These are phyloP conservation scores for Scenedesmus sp. DNA, from an alignment of 163 green algal species.

Conservation along the genomic window DNA sequence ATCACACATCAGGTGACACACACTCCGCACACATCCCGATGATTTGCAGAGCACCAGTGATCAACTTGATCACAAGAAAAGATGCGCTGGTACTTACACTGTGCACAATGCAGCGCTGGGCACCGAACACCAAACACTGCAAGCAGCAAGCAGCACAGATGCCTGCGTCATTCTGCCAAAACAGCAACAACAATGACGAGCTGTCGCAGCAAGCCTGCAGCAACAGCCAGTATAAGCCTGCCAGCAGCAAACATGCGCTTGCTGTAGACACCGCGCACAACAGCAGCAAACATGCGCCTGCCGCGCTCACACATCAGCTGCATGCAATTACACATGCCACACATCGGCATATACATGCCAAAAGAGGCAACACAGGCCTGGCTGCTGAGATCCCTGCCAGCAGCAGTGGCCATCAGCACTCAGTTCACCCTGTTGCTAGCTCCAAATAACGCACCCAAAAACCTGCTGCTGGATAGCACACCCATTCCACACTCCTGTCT, in stretches of 20 bases:
- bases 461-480: too few species aligned
- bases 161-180: neutral
- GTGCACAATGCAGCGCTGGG: too few species aligned
- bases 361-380: too few species aligned
- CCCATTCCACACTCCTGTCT: too few species aligned
- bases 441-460: too few species aligned
- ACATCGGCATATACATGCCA: too few species aligned
- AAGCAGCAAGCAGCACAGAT: neutral
- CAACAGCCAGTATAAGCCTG: neutral
- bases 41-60: neutral
- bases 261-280: neutral
- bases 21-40: neutral
- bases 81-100: too few species aligned
- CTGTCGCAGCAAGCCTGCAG: neutral
- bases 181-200: too few species aligned
- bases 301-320: neutral
- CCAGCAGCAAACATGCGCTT: constrained; percentile 1
- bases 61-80: too few species aligned
- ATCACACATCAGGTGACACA: neutral
- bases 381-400: too few species aligned
- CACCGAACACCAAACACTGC: neutral
- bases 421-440: too few species aligned
- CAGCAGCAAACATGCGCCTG: neutral
- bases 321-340: neutral
- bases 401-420: too few species aligned